Conservation (phyloP, 805 yeast species). For the Martiniozyma abietophila region DNA sequence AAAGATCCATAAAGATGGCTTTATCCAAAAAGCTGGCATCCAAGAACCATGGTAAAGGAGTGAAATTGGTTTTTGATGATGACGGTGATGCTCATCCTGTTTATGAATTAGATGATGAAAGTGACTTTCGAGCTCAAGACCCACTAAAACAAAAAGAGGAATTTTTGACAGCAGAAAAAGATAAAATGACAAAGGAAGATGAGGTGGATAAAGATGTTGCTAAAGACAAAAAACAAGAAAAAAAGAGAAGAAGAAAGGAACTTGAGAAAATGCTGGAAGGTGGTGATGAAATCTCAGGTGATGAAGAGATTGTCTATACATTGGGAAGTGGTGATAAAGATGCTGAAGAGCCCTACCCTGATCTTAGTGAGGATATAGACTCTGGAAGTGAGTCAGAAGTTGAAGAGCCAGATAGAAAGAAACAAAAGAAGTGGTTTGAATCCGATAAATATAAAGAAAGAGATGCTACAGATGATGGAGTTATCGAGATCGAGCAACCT, state of each 20-base stretch:
- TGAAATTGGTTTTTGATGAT: slow-evolving; percentile 82
- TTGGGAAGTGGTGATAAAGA: slow-evolving; percentile 18
- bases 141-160: slow-evolving; percentile 54
- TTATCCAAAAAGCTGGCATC: slow-evolving; percentile 72
- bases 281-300: slow-evolving; percentile 28
- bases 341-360: slow-evolving; percentile 12
- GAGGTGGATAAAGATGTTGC: slow-evolving; percentile 68
- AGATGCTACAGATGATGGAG: slow-evolving; percentile 21
- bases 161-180: slow-evolving; percentile 58
- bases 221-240: slow-evolving; percentile 70
- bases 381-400: slow-evolving; percentile 19
- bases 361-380: slow-evolving; percentile 9
- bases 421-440: slow-evolving; percentile 43
- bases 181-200: slow-evolving; percentile 65
- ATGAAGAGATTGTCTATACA: slow-evolving; percentile 22
- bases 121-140: slow-evolving; percentile 61
- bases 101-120: slow-evolving; percentile 86
- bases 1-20: slow-evolving; percentile 77
- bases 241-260: slow-evolving; percentile 83
- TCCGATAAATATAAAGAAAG: slow-evolving; percentile 21
- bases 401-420: slow-evolving; percentile 23
- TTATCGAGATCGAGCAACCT: slow-evolving; percentile 78
- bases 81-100: slow-evolving; percentile 89
- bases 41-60: slow-evolving; percentile 45
- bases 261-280: slow-evolving; percentile 48